A percentile compares a stretch with the other conserved stretches of the same genome.
These are phyloP conservation scores for Vachellia collinsii DNA, from an alignment of 306 rosid species.

Conservation along the genomic window DNA sequence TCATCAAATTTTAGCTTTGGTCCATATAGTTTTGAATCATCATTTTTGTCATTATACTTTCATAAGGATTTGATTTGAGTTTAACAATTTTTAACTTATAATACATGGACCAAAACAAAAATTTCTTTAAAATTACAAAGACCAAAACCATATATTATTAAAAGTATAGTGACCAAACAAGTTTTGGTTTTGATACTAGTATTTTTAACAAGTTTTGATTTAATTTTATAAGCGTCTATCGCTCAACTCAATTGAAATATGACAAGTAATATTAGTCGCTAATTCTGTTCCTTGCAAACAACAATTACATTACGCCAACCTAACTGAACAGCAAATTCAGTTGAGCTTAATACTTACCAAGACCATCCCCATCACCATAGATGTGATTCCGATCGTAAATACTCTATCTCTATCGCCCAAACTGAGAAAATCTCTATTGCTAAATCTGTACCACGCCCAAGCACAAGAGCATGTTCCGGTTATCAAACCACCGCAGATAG, in stretches of 20 bases:
- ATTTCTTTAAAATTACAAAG: too few relatives aligned
- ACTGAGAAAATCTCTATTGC: constrained; percentile 50
- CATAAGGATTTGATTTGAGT: too few relatives aligned
- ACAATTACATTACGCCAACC: background rate
- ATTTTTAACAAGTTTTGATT: too few relatives aligned
- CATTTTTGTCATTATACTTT: too few relatives aligned
- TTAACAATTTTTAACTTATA: too few relatives aligned
- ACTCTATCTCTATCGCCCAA: constrained; percentile 57
- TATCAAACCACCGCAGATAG: constrained; percentile 82
- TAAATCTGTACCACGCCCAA: constrained; percentile 84
- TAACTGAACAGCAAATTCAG: background rate
- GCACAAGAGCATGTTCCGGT: constrained; percentile 92
- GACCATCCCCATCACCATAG: constrained; percentile 98
- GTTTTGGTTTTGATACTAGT: too few relatives aligned
- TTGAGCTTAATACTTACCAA: constrained; percentile 59
- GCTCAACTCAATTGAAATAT: background rate
- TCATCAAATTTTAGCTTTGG: too few relatives aligned
- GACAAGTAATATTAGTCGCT: background rate
- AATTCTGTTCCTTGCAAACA: background rate
- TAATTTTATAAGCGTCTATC: background rate
- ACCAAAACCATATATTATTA: too few relatives aligned
- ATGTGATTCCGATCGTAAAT: constrained; percentile 83
- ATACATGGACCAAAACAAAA: too few relatives aligned
- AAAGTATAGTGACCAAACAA: too few relatives aligned
- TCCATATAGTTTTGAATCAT: too few relatives aligned